Evolutionary conservation across 176 grass and related monocot genomes (phyloP).

Genomic region (Paspalum notatum): DNA sequence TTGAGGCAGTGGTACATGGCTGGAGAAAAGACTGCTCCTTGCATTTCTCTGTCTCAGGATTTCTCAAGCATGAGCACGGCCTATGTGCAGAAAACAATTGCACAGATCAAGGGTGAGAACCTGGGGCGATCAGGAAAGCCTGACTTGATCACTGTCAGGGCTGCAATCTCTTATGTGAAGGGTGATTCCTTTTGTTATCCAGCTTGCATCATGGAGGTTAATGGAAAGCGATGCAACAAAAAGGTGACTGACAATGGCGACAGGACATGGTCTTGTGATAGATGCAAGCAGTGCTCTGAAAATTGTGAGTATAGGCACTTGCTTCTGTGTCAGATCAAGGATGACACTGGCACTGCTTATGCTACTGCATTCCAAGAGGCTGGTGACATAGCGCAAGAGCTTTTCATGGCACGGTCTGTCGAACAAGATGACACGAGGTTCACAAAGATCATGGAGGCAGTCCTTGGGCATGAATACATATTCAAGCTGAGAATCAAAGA

Average conservation of each 20-base stretch:
- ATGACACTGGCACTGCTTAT: slow-evolving; percentile 63
- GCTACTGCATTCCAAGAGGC: slow-evolving; percentile 81
- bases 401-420: slow-evolving; percentile 41
- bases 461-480: slow-evolving; percentile 53
- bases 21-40: slow-evolving; percentile 60
- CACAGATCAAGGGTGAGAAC: slow-evolving; percentile 77
- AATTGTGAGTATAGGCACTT: slow-evolving; percentile 80
- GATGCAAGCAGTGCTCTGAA: slow-evolving; percentile 51
- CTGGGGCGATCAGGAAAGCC: slow-evolving; percentile 72
- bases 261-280: slow-evolving; percentile 74
- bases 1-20: slow-evolving; percentile 77
- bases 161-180: slow-evolving; percentile 46
- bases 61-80: slow-evolving; percentile 45
- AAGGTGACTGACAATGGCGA: slow-evolving; percentile 85
- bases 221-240: slow-evolving; percentile 66
- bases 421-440: slow-evolving; percentile 65
- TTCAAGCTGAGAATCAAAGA: slow-evolving; percentile 80
- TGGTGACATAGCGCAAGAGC: slow-evolving; percentile 56
- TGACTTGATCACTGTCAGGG: slow-evolving; percentile 70
- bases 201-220: slow-evolving; percentile 59
- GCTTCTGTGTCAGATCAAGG: slow-evolving; percentile 67
- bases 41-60: slow-evolving; percentile 51
- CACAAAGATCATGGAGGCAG: slow-evolving; percentile 51
- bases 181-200: slow-evolving; percentile 73
- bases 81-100: slow-evolving; percentile 62